These are phyloP conservation scores for Collybiopsis confluens DNA, from an alignment of 768 basidiomycete genomes.

Conservation along the genomic window DNA sequence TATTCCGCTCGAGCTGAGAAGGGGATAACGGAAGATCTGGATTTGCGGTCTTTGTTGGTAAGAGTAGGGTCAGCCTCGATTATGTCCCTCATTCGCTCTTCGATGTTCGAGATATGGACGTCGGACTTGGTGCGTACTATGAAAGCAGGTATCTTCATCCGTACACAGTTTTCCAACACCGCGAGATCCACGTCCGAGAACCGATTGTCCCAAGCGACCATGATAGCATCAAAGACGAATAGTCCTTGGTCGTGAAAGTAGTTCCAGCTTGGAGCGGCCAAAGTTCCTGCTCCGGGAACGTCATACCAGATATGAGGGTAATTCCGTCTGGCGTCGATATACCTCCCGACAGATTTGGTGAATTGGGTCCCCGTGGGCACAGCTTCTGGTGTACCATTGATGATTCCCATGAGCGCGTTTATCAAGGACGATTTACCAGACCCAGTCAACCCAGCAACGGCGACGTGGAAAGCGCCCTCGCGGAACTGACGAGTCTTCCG, in stretches of 20 bases:
- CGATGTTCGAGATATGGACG: constrained; percentile 14
- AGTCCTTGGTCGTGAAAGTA: constrained; percentile 3
- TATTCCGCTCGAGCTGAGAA: constrained; percentile 21
- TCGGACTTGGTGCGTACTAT: constrained; percentile 16
- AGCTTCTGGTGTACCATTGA: background rate
- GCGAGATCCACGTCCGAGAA: constrained; percentile 13
- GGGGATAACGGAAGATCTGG: background rate
- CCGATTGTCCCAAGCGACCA: constrained; percentile 14
- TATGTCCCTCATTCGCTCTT: constrained; percentile 1
- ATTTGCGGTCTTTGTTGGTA: background rate
- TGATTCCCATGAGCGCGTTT: constrained; percentile 6
- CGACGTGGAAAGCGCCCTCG: constrained; percentile 22
- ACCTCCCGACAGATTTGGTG: constrained; percentile 2
- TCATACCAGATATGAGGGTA: constrained; percentile 7
- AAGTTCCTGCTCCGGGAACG: constrained; percentile 4
- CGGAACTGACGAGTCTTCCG: constrained; percentile 2
- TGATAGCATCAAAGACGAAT: constrained; percentile 14
- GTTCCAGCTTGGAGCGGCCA: background rate
- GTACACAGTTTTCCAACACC: constrained; percentile 11
- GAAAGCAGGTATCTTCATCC: constrained; percentile 13
- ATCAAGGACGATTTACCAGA: constrained; percentile 25
- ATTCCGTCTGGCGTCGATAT: constrained; percentile 1
- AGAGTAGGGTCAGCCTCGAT: background rate
- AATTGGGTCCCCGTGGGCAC: background rate
- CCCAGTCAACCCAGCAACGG: constrained; percentile 24